A percentile compares a stretch with the other conserved stretches of the same genome.
phyloP scores from a whole-genome alignment of 1,284 basidiomycete genomes.

The Taiwanofungus camphoratus region DNA sequence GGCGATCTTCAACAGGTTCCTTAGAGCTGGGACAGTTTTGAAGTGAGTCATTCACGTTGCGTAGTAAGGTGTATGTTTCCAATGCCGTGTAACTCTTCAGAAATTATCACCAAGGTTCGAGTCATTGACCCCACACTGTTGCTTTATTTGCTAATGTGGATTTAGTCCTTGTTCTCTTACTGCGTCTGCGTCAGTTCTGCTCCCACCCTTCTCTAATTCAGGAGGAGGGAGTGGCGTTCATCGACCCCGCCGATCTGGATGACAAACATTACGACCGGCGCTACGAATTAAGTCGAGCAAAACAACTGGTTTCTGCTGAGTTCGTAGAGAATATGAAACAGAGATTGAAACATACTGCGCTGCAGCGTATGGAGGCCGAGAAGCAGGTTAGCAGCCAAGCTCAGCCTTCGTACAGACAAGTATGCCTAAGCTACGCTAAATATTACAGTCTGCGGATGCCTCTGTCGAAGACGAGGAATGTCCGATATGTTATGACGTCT shows the following conservation, averaged over 20 bases:
- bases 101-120: slow-evolving; percentile 6
- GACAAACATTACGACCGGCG: slow-evolving; percentile 17
- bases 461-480: slow-evolving; percentile 45
- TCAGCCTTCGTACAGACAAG: not conserved
- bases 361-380: slow-evolving; percentile 41
- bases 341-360: slow-evolving; percentile 36
- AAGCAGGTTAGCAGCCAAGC: slow-evolving; percentile 38
- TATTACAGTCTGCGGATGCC: slow-evolving; percentile 39
- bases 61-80: not conserved
- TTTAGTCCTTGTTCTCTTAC: slow-evolving; percentile 44
- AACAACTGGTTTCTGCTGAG: slow-evolving; percentile 35
- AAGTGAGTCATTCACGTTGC: slow-evolving; percentile 32
- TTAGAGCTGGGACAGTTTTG: slow-evolving; percentile 50
- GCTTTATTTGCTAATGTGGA: not conserved
- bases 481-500: slow-evolving; percentile 46
- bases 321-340: slow-evolving; percentile 44
- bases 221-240: slow-evolving; percentile 41
- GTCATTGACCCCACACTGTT: not conserved
- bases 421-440: not conserved
- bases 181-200: slow-evolving; percentile 60
- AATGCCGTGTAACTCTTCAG: not conserved
- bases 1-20: slow-evolving; percentile 51
- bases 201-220: slow-evolving; percentile 59
- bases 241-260: slow-evolving; percentile 34
- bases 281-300: slow-evolving; percentile 29